Evolutionary conservation across 2,329 filamentous ascomycete genomes (phyloP).

Genomic region (Calonectria hongkongensis): DNA sequence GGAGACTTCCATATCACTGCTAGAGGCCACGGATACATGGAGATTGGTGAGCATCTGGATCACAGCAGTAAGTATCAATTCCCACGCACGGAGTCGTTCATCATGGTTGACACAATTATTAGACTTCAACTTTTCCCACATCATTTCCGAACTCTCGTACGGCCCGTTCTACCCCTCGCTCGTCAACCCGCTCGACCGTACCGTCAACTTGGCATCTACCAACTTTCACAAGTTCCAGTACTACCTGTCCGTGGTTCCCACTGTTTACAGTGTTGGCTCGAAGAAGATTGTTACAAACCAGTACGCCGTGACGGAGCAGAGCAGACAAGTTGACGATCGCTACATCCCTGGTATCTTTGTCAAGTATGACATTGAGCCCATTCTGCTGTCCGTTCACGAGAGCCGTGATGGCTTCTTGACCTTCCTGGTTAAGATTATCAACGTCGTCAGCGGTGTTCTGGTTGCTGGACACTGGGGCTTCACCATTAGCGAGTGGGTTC

Average conservation of each 20-base stretch:
- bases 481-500: constrained; percentile 86
- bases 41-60: constrained; percentile 85
- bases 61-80: constrained; percentile 78
- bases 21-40: constrained; percentile 94
- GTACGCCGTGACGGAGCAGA: constrained; percentile 96
- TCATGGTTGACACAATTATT: constrained; percentile 14
- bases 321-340: constrained; percentile 80
- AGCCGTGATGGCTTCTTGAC: constrained; percentile 83
- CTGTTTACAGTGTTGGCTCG: constrained; percentile 84
- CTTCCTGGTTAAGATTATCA: constrained; percentile 88
- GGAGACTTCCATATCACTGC: constrained; percentile 99
- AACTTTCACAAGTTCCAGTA: constrained; percentile 99
- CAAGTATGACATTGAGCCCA: constrained; percentile 99
- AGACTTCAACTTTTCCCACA: constrained; percentile 99
- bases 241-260: constrained; percentile 96
- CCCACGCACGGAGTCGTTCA: background rate
- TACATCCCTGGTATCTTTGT: constrained; percentile 93
- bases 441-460: constrained; percentile 91
- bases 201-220: constrained; percentile 82
- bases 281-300: constrained; percentile 93
- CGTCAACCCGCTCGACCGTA: constrained; percentile 94
- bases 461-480: constrained; percentile 97
- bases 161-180: constrained; percentile 97
- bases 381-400: constrained; percentile 90
- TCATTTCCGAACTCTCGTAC: constrained; percentile 96